These are phyloP conservation scores for Amaranthus cruentus DNA, from an alignment of 148 eudicot species.

Conservation along the genomic window DNA sequence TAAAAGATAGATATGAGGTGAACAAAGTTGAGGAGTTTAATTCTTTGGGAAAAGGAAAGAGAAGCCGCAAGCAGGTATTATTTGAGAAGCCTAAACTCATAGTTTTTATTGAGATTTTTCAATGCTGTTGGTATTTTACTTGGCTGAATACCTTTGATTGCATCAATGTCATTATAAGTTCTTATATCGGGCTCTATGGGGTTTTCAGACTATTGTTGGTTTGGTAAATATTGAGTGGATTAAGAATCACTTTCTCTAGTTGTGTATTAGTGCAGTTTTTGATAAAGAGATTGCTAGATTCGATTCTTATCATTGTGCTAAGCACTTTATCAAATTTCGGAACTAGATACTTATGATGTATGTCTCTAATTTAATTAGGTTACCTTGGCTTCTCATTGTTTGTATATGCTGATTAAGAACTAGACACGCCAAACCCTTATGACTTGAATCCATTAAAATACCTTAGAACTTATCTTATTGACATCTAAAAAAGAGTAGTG, in stretches of 20 bases:
- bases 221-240: background rate
- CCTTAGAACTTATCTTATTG: background rate
- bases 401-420: background rate
- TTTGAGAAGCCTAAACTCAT: background rate
- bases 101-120: background rate
- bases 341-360: background rate
- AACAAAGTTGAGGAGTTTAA: conserved; percentile 81
- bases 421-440: background rate
- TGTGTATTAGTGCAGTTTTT: background rate
- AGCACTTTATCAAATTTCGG: background rate
- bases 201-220: background rate
- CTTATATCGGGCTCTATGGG: background rate
- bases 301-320: background rate
- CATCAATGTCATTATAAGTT: background rate
- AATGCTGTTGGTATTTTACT: background rate
- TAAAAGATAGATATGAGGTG: conserved; percentile 71
- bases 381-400: background rate
- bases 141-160: background rate
- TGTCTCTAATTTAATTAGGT: background rate
- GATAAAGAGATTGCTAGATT: background rate
- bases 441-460: background rate
- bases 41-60: conserved; percentile 91
- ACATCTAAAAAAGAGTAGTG: background rate
- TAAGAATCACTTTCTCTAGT: background rate
- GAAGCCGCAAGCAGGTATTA: conserved; percentile 93